phyloP scores from a whole-genome alignment of 2,329 filamentous ascomycete genomes.

The Xylariaceae sp. region DNA sequence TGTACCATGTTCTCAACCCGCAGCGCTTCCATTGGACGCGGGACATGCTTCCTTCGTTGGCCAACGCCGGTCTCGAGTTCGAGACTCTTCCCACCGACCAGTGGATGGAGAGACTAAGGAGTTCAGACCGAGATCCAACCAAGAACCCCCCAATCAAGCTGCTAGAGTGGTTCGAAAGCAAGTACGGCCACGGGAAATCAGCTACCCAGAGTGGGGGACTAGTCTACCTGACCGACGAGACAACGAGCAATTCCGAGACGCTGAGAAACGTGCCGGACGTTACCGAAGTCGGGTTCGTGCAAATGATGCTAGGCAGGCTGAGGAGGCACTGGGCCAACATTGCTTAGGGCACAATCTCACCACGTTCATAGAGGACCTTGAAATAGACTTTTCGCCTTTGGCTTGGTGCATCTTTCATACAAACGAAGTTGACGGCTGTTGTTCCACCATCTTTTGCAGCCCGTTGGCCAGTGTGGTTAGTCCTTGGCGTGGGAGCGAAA shows the following conservation, averaged over 20 bases:
- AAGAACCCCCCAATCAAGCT: conserved; percentile 59
- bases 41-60: conserved; percentile 59
- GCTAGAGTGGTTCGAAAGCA: conserved; percentile 57
- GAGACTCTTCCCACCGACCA: conserved; percentile 50
- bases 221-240: conserved; percentile 24
- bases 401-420: too few relatives aligned
- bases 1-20: conserved; percentile 63
- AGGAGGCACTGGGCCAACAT: conserved; percentile 3
- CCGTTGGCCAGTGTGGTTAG: too few relatives aligned
- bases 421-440: too few relatives aligned
- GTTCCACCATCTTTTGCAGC: too few relatives aligned
- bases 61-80: conserved; percentile 52
- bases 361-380: neutral
- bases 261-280: conserved; percentile 17
- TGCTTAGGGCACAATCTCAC: neutral
- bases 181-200: conserved; percentile 55
- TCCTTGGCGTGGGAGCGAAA: too few relatives aligned
- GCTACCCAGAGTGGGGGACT: conserved; percentile 33
- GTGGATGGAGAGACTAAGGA: conserved; percentile 53
- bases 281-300: conserved; percentile 9
- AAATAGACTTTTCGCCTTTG: too few relatives aligned
- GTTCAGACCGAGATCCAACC: conserved; percentile 55
- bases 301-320: conserved; percentile 15
- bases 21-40: conserved; percentile 56
- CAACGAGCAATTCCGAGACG: conserved; percentile 7